Conservation (phyloP, 306 rosid species). For the Glycine latifolia region DNA sequence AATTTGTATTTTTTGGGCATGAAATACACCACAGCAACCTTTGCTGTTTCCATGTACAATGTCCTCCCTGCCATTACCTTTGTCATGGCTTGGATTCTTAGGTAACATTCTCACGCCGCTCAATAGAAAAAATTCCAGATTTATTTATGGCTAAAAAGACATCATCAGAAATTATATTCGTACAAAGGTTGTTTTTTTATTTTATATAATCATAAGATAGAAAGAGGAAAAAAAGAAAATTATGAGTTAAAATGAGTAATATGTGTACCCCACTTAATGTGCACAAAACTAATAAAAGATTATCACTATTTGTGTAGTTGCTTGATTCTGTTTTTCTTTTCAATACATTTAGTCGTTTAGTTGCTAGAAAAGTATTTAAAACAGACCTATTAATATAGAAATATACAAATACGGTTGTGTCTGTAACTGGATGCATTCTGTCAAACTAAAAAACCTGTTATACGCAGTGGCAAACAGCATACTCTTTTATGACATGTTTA, state of each 20-base stretch:
- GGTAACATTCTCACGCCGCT: constrained; percentile 51
- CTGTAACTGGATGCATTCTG: neutral
- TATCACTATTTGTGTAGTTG: neutral
- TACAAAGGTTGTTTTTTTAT: neutral
- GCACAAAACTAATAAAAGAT: neutral
- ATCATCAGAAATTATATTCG: neutral
- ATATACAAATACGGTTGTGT: neutral
- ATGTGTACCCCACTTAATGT: neutral
- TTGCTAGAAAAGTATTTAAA: neutral
- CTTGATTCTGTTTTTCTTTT: neutral
- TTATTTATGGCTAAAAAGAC: neutral
- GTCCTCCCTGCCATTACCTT: constrained; percentile 93
- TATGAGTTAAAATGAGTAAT: neutral
- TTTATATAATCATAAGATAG: neutral
- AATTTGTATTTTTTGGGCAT: constrained; percentile 84
- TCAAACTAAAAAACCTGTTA: constrained; percentile 6
- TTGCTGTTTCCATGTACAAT: constrained; percentile 86
- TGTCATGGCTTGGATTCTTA: constrained; percentile 77
- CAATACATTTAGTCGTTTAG: neutral
- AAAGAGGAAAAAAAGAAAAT: neutral
- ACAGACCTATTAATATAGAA: neutral
- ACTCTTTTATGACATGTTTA: too few species aligned
- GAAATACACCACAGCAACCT: constrained; percentile 98
- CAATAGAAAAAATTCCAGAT: neutral
- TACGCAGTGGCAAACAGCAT: too few species aligned